These are phyloP conservation scores for Conringia planisiliqua DNA, from an alignment of 345 rosid genomes.

Conservation along the genomic window DNA sequence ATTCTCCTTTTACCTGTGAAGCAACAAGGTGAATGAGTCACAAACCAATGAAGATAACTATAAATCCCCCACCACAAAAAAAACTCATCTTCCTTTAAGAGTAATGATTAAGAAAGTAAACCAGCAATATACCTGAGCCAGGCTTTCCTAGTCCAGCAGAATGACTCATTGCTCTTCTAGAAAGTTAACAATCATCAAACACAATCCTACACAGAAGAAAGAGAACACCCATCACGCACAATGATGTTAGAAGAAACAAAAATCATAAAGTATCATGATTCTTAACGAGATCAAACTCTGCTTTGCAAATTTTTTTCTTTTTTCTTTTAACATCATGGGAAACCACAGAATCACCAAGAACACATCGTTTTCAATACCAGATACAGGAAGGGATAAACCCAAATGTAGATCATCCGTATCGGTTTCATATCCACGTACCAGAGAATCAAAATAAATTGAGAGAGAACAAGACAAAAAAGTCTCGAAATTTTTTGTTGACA, in stretches of 20 bases:
- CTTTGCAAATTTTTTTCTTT: not conserved
- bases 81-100: not conserved
- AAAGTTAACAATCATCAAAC: conserved; percentile 33
- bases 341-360: not conserved
- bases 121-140: conserved; percentile 46
- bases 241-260: not conserved
- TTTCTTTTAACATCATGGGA: too few species aligned
- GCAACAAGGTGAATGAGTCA: not conserved
- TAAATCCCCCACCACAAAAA: not conserved
- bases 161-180: conserved; percentile 53
- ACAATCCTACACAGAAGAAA: conserved; percentile 23
- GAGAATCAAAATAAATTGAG: not conserved
- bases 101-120: not conserved
- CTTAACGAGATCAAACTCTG: conserved; percentile 2
- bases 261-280: not conserved
- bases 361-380: not conserved
- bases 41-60: not conserved
- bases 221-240: not conserved
- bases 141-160: conserved; percentile 46
- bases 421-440: not conserved
- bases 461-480: not conserved
- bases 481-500: not conserved
- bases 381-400: not conserved
- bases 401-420: conserved; percentile 2
- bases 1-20: conserved; percentile 68